These are phyloP conservation scores for Exserohilum rostratum DNA, from an alignment of 2,329 filamentous ascomycete genomes.

Conservation along the genomic window DNA sequence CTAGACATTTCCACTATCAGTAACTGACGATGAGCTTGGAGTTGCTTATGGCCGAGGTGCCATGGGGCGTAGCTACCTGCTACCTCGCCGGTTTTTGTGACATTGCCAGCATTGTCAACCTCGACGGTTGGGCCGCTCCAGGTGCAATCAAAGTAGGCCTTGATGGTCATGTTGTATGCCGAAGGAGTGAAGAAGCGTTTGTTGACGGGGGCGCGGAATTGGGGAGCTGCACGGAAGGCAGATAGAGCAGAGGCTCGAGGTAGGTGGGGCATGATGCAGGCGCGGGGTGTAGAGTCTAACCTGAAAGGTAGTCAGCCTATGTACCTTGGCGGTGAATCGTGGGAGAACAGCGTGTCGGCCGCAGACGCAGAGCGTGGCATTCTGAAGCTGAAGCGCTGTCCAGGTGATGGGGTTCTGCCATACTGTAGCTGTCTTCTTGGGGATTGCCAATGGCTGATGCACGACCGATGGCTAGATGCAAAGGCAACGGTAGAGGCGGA, in stretches of 20 bases:
- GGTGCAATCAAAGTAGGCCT: conserved; percentile 74
- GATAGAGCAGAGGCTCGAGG: conserved; percentile 39
- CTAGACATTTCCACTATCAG: conserved; percentile 53
- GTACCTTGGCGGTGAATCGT: conserved; percentile 25
- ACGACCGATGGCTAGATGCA: conserved; percentile 11
- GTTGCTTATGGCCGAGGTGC: neutral
- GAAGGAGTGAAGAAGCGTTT: conserved; percentile 66
- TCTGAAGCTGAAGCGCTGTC: conserved; percentile 10
- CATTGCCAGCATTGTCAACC: conserved; percentile 62
- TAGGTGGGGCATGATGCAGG: conserved; percentile 38
- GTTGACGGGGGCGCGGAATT: conserved; percentile 48
- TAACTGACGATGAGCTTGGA: conserved; percentile 13
- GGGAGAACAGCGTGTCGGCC: conserved; percentile 6
- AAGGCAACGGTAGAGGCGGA: conserved; percentile 10
- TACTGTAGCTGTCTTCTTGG: conserved; percentile 3
- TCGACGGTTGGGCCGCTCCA: conserved; percentile 76
- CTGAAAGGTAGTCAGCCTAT: conserved; percentile 21
- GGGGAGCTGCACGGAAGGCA: conserved; percentile 40
- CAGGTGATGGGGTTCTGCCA: neutral
- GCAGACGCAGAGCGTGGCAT: neutral
- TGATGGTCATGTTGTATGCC: conserved; percentile 75
- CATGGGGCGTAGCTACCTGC: conserved; percentile 60
- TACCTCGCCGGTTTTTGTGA: conserved; percentile 52
- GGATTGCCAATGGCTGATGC: conserved; percentile 12
- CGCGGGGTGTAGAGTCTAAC: conserved; percentile 30